phyloP scores from a whole-genome alignment of 2,329 filamentous ascomycete genomes.

The Diaporthe humulicola region DNA sequence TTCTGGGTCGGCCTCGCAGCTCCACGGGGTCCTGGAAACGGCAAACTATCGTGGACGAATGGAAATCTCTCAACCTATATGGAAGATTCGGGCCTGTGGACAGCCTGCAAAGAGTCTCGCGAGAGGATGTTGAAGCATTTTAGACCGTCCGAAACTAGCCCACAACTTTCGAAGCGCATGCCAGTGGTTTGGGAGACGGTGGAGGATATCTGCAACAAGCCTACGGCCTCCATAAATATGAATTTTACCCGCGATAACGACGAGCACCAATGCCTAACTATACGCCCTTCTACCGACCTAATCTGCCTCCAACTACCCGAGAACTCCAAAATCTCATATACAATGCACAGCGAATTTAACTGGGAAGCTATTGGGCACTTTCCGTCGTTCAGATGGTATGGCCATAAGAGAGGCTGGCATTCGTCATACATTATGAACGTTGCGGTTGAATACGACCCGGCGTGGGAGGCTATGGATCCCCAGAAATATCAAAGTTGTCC shows the following conservation, averaged over 20 bases:
- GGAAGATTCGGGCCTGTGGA: neutral
- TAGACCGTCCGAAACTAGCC: neutral
- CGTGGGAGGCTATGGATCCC: too few species aligned
- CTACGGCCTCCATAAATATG: neutral
- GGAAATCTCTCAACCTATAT: neutral
- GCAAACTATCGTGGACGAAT: neutral
- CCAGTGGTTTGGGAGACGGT: neutral
- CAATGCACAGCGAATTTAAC: neutral
- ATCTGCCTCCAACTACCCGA: neutral
- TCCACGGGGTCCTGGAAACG: neutral
- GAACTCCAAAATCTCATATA: neutral
- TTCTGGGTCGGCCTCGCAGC: neutral
- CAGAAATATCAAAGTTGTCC: too few species aligned
- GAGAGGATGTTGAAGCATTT: neutral
- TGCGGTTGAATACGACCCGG: neutral
- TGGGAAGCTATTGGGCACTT: neutral
- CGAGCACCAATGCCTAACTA: neutral
- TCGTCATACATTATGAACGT: neutral
- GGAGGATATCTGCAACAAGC: neutral
- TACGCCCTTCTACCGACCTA: neutral
- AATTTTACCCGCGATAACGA: neutral
- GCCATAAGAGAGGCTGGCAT: neutral
- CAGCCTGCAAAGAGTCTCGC: neutral
- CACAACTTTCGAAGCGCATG: neutral
- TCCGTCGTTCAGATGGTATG: neutral